These are phyloP conservation scores for Exophiala sp. DNA, from an alignment of 2,329 filamentous ascomycete species.

Conservation along the genomic window DNA sequence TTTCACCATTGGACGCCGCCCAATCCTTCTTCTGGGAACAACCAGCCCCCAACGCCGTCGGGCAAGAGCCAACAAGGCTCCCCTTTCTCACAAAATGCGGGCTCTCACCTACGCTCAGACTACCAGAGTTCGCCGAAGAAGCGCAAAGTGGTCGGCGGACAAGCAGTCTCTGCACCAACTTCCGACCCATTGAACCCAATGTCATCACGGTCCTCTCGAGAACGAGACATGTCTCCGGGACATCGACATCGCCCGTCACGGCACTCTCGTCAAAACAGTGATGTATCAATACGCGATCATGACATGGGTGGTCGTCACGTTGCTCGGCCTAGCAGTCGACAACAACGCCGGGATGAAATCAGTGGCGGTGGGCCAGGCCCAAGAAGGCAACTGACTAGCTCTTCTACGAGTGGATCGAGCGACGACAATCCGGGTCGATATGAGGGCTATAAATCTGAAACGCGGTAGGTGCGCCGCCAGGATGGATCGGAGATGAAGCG, in stretches of 20 bases:
- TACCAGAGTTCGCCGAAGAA: constrained; percentile 77
- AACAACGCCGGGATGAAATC: constrained; percentile 28
- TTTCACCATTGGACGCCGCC: constrained; percentile 94
- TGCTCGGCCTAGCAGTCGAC: constrained; percentile 28
- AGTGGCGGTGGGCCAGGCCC: constrained; percentile 19
- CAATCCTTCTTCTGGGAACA: constrained; percentile 55
- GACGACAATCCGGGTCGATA: constrained; percentile 24
- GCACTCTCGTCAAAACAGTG: constrained; percentile 64
- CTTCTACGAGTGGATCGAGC: constrained; percentile 23
- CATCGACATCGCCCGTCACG: constrained; percentile 52
- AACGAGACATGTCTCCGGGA: constrained; percentile 50
- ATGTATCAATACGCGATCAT: constrained; percentile 49
- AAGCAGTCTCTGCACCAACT: constrained; percentile 50
- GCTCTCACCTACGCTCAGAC: constrained; percentile 53
- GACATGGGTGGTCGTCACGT: constrained; percentile 21
- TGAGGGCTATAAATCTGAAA: constrained; percentile 24
- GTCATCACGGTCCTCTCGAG: constrained; percentile 54
- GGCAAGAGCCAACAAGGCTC: constrained; percentile 61
- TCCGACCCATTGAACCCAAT: constrained; percentile 49
- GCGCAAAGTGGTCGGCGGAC: constrained; percentile 65
- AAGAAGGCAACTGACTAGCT: constrained; percentile 21
- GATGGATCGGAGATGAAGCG: constrained; percentile 21
- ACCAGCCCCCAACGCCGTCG: constrained; percentile 70
- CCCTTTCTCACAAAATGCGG: constrained; percentile 43
- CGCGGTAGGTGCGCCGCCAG: constrained; percentile 17